Base-by-base conservation (phyloP, 2,329 filamentous ascomycete genomes). In the Trichoderma pleuroti region DNA sequence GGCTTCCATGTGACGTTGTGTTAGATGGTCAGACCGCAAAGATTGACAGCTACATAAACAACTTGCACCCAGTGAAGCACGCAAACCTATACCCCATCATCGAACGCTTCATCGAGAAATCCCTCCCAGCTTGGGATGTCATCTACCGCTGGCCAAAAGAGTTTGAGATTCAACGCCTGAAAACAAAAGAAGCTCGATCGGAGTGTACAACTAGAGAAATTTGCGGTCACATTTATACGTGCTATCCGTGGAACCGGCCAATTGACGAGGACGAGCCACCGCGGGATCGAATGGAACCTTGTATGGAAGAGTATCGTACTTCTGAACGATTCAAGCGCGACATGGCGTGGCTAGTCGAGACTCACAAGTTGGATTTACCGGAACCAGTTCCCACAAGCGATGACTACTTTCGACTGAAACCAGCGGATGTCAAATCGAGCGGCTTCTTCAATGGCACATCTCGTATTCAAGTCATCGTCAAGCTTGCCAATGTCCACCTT, bases 391-490 rank as follows among this genome's bases (percentile, higher is more conserved):
- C 5, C 59, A 62, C 14, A 9, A 26, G 7, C 4, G 52, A 60
- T 1, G 1, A 24, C 21, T 49, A 39, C 12, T 16, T 36, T 26
- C 42, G 59, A 18, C 59, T 78, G 42, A 71, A 70, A 16, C 11
- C 74, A 24, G 60, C 71, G 16, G 73, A 78, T 16, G 73, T 80
- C 60, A 76, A 78, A 39, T 70, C 74, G 3, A 67, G 72, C 1
- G 75, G 74, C 1, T 83, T 81, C 73, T 78, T 79, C 61, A 46
- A 76, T 5, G 74, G 74, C 28, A 71, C 72, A 4, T 70, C 76
- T 11, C 79, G 78, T 3, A 78, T 91, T 0, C 90, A 92, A 72
- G 81, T 92, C 52, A 88, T 91, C 68, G 84, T 90, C 67, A 91
- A 91, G 77, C 79, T 92, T 12, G 84, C 87, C 16, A 88, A 86